Percentiles rank a stretch among this genome's conserved stretches.
phyloP scores from a whole-genome alignment of 192 early-diverging fungal genomes.

The Coemansia sp. region DNA sequence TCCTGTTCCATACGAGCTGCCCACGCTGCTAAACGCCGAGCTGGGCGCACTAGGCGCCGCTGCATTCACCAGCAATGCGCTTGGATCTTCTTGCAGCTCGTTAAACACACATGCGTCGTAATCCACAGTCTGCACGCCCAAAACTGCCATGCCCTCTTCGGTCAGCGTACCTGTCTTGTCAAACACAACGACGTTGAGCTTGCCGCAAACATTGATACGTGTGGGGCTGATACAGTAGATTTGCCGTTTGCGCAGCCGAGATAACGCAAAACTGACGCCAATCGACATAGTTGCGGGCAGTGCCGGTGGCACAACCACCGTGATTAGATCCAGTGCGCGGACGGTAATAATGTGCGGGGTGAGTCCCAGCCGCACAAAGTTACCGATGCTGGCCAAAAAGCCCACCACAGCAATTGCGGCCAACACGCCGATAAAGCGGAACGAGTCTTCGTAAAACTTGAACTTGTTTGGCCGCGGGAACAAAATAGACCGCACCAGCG shows the following conservation, averaged over 20 bases:
- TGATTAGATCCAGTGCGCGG: conserved; percentile 94
- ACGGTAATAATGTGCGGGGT: conserved; percentile 70
- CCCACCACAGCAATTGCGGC: conserved; percentile 79
- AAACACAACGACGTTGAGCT: conserved; percentile 95
- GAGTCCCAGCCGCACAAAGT: conserved; percentile 83
- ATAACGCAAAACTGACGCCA: conserved; percentile 93
- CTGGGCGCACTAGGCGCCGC: conserved; percentile 39
- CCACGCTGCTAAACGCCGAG: conserved; percentile 55
- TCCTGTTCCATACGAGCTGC: conserved; percentile 25
- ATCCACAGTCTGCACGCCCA: conserved; percentile 77
- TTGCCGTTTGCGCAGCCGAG: conserved; percentile 69
- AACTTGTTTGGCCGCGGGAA: conserved; percentile 97
- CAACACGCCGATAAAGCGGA: conserved; percentile 92
- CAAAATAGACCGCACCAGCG: conserved; percentile 90
- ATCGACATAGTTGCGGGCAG: conserved; percentile 97
- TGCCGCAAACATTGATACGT: conserved; percentile 94
- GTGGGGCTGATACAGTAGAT: conserved; percentile 95
- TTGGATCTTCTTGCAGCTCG: conserved; percentile 51
- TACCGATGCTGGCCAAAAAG: conserved; percentile 81
- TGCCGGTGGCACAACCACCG: conserved; percentile 95
- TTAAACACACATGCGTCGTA: conserved; percentile 47
- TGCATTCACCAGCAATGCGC: conserved; percentile 42
- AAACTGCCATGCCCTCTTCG: conserved; percentile 92
- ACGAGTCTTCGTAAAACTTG: conserved; percentile 96
- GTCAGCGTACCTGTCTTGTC: conserved; percentile 99